Conservation (phyloP, 495 filamentous ascomycete species). For the Penicillium paxilli region DNA sequence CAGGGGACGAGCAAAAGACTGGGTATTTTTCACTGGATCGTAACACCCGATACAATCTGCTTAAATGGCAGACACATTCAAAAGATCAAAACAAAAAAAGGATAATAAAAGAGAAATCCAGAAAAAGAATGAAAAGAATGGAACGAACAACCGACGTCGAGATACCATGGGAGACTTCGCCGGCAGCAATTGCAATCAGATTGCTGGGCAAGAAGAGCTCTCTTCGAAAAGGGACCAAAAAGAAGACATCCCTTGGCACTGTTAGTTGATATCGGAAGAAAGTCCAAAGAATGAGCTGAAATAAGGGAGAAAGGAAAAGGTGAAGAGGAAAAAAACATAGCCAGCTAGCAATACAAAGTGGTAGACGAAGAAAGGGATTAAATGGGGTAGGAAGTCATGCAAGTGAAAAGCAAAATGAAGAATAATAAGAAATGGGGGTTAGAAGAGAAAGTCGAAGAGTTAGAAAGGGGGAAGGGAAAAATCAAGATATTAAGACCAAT, state of each 20-base stretch:
- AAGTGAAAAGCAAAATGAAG: slow-evolving; percentile 16
- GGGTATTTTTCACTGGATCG: slow-evolving; percentile 21
- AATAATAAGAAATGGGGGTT: slow-evolving; percentile 19
- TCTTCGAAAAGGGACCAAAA: too few relatives aligned
- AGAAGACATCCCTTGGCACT: slow-evolving; percentile 7
- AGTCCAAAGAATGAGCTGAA: too few relatives aligned
- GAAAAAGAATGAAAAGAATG: not conserved
- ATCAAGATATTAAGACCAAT: slow-evolving; percentile 34
- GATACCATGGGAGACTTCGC: not conserved
- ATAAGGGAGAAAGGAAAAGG: slow-evolving; percentile 17
- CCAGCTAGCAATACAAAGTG: slow-evolving; percentile 48
- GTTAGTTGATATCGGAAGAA: too few relatives aligned
- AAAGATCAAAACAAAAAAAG: slow-evolving; percentile 16
- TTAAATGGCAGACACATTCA: slow-evolving; percentile 12
- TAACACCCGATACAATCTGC: slow-evolving; percentile 22
- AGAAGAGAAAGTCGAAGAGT: slow-evolving; percentile 25
- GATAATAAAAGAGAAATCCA: slow-evolving; percentile 1
- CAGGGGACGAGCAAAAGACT: slow-evolving; percentile 1
- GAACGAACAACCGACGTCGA: not conserved
- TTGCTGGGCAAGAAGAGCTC: too few relatives aligned
- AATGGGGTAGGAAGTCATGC: slow-evolving; percentile 23
- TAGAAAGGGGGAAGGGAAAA: slow-evolving; percentile 10
- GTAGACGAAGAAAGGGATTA: slow-evolving; percentile 30
- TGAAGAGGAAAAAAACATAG: slow-evolving; percentile 35
- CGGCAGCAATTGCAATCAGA: not conserved